phyloP scores from a whole-genome alignment of 2,329 filamentous ascomycete species.

The Aspergillus sojae region DNA sequence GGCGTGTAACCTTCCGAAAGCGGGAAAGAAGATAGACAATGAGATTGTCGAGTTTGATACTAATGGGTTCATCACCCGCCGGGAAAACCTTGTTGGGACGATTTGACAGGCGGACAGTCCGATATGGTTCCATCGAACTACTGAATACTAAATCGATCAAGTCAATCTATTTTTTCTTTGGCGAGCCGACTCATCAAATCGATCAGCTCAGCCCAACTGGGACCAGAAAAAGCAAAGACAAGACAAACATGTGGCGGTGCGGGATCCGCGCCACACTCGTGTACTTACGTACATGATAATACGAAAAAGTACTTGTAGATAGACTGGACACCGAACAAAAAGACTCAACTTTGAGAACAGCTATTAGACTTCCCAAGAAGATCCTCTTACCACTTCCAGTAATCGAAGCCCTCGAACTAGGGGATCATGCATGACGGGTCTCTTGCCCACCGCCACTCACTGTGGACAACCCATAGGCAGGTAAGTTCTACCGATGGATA shows the following conservation, averaged over 20 bases:
- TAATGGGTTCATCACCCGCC: neutral
- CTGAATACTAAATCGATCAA: neutral
- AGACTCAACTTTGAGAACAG: neutral
- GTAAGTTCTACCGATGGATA: too few species aligned
- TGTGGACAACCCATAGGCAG: too few species aligned
- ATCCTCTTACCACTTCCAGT: neutral
- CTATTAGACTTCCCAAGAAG: neutral
- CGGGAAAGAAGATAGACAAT: neutral
- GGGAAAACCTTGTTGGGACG: neutral
- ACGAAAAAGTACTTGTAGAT: too few species aligned
- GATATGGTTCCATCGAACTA: neutral
- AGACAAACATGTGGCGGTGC: neutral
- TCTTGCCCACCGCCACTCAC: neutral
- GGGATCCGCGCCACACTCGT: neutral
- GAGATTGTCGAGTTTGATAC: neutral
- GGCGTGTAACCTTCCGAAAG: conserved; percentile 16
- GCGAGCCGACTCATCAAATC: too few species aligned
- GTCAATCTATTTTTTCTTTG: neutral
- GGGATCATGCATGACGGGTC: neutral
- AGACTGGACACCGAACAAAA: neutral
- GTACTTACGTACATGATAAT: too few species aligned
- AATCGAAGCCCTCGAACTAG: neutral
- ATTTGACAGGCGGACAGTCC: conserved; percentile 7
- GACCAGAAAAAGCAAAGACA: neutral
- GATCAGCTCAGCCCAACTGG: too few species aligned